A percentile compares a stretch with the other conserved stretches of the same genome.
Conservation (phyloP, 352 stramenopile genomes). For the Phytophthora podocarpi region DNA sequence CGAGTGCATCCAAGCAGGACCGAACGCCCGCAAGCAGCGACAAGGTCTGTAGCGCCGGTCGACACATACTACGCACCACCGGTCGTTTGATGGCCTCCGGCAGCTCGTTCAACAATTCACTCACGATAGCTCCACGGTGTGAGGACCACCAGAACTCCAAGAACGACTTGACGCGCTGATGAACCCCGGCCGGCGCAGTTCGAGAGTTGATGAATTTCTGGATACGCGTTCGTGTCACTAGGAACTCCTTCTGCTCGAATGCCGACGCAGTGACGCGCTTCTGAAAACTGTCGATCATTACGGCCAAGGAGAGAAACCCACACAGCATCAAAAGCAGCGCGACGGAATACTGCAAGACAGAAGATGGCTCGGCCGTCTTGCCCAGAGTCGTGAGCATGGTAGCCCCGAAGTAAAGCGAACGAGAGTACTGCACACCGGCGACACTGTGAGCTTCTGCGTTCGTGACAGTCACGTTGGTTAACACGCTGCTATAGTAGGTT, state of each 20-base stretch:
- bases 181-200: conserved; percentile 43
- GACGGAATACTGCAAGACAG: conserved; percentile 34
- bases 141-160: conserved; percentile 77
- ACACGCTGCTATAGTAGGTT: too few species aligned
- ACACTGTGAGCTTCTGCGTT: conserved; percentile 10
- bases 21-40: conserved; percentile 44
- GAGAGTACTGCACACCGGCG: conserved; percentile 36
- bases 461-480: too few species aligned
- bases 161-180: conserved; percentile 63
- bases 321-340: conserved; percentile 51
- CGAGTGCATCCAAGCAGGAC: conserved; percentile 36
- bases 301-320: conserved; percentile 44
- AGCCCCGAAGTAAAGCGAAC: conserved; percentile 49
- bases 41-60: conserved; percentile 51
- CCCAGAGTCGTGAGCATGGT: conserved; percentile 54
- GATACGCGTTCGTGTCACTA: conserved; percentile 54
- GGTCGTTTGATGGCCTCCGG: conserved; percentile 56
- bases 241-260: conserved; percentile 67
- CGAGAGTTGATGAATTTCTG: conserved; percentile 59
- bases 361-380: conserved; percentile 45
- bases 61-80: conserved; percentile 57
- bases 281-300: conserved; percentile 51
- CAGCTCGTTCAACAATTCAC: conserved; percentile 56
- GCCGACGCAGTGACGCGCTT: conserved; percentile 53
- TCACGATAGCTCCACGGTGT: conserved; percentile 54